Percentiles rank a stretch among this genome's conserved stretches.
These are phyloP conservation scores for Austroboletus novae-zelandiae DNA, from an alignment of 1,284 basidiomycete species.

Conservation along the genomic window DNA sequence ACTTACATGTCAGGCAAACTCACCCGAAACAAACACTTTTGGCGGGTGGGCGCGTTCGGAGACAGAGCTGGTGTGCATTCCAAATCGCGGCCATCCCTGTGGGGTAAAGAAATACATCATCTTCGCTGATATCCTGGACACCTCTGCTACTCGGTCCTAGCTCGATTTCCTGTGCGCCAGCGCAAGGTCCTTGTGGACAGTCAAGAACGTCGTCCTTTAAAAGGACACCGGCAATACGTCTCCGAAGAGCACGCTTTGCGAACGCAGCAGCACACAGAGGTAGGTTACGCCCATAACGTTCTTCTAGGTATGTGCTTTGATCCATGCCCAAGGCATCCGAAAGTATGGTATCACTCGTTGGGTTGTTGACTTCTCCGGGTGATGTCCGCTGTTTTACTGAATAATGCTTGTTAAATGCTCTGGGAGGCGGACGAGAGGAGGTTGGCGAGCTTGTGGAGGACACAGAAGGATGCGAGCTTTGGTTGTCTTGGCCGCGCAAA, in stretches of 20 bases:
- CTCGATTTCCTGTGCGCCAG: constrained; percentile 46
- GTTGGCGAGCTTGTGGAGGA: constrained; percentile 29
- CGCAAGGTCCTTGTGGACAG: constrained; percentile 37
- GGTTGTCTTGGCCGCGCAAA: constrained; percentile 40
- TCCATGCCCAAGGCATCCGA: constrained; percentile 42
- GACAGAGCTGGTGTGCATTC: constrained; percentile 78
- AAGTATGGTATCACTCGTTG: not conserved
- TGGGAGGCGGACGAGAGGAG: constrained; percentile 20
- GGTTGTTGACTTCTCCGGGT: not conserved
- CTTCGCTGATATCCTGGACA: constrained; percentile 64
- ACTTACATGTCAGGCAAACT: constrained; percentile 23
- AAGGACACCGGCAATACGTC: constrained; percentile 88
- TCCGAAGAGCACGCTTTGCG: constrained; percentile 84
- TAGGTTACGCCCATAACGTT: constrained; percentile 93
- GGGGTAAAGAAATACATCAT: constrained; percentile 87
- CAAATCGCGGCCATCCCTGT: constrained; percentile 95
- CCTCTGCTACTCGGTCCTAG: constrained; percentile 61
- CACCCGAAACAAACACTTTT: constrained; percentile 94
- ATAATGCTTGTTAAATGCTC: constrained; percentile 58
- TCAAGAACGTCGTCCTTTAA: constrained; percentile 52
- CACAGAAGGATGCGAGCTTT: constrained; percentile 1
- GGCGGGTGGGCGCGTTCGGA: constrained; percentile 51
- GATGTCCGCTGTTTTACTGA: constrained; percentile 42
- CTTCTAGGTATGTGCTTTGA: constrained; percentile 74
- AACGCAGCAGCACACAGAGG: constrained; percentile 70